Evolutionary conservation across 1,139 yeast species (phyloP), one percentile per base, ranked within the genome.

Genomic region (Meyerozyma smithsonii): DNA sequence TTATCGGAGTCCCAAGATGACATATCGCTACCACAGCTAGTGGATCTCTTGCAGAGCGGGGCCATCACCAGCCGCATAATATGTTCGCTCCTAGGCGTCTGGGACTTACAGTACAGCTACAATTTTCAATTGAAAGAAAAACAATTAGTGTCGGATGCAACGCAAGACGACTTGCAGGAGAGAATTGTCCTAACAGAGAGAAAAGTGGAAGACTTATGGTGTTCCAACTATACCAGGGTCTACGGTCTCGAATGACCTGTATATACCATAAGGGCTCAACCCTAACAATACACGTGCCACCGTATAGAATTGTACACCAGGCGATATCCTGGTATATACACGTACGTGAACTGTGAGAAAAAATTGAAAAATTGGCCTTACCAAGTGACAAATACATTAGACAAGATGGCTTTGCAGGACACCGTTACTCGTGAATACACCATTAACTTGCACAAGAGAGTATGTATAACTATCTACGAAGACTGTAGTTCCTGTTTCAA

Each of bases 381-480:
- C 45, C 23, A 38, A 39, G 36, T 36, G 42, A 39, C 48, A 46
- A 42, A 48, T 48, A 39, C 51, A 53, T 47, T 49, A 52, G 48
- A 47, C 57, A 79, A 77, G 77, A 85, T 88, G 81, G 97, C 97
- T 76, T 80, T 88, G 74, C 88, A 88, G 80, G 97, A 92, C 92
- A 97, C 89, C 76, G 97, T 94, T 77, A 87, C 98, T 73, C 96
- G 99, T 78, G 99, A 94, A 81, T 94, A 94, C 89, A 94, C 98
- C 83, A 90, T 94, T 77, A 92, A 94, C 90, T 79, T 92, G 77
- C 96, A 89, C 96, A 92, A 89, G 79, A 89, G 97, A 80, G 95
- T 87, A 82, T 74, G 94, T 84, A 48, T 36, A 16, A 18, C 10
- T n/a, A 2, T 14, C 11, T 6, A 26, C 10, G 2, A 10, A 12